phyloP scores from a whole-genome alignment of 2,329 filamentous ascomycete species.

The Apiospora phragmitis region DNA sequence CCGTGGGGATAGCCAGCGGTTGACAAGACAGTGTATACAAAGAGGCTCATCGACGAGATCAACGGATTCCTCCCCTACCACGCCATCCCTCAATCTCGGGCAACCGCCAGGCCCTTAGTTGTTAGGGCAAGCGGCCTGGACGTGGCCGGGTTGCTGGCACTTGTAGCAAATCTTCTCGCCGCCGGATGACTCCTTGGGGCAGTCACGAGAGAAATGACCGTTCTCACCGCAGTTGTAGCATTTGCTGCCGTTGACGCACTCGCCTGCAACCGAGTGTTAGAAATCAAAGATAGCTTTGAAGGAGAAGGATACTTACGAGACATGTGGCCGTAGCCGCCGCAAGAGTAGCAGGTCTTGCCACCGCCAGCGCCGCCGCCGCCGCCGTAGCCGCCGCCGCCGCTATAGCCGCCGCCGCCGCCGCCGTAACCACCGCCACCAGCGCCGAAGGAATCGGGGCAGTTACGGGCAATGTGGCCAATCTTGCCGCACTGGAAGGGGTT shows the following conservation, averaged over 20 bases:
- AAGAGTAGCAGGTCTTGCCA: conserved; percentile 95
- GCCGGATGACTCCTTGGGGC: conserved; percentile 83
- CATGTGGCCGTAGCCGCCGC: conserved; percentile 96
- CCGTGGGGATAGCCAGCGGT: conserved; percentile 9
- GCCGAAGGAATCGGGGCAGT: conserved; percentile 70
- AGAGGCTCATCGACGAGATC: conserved; percentile 12
- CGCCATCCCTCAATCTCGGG: conserved; percentile 3
- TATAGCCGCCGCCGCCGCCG: conserved; percentile 44
- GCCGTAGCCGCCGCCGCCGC: conserved; percentile 47
- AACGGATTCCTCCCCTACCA: conserved; percentile 9
- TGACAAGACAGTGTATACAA: conserved; percentile 12
- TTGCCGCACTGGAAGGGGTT: conserved; percentile 68
- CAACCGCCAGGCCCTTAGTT: conserved; percentile 8
- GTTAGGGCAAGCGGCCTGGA: conserved; percentile 92
- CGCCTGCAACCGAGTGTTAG: conserved; percentile 47
- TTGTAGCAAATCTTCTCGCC: conserved; percentile 99
- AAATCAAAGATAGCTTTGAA: not conserved
- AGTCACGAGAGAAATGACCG: conserved; percentile 93
- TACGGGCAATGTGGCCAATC: conserved; percentile 92
- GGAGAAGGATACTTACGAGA: conserved; percentile 59
- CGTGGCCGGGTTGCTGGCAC: conserved; percentile 81
- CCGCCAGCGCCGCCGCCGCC: conserved; percentile 48
- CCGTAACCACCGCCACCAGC: conserved; percentile 41
- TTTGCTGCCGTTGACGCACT: conserved; percentile 98
- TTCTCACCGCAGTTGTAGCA: conserved; percentile 99